Evolutionary conservation across 2,329 filamentous ascomycete species (phyloP).

Genomic region (Talaromyces sp.): DNA sequence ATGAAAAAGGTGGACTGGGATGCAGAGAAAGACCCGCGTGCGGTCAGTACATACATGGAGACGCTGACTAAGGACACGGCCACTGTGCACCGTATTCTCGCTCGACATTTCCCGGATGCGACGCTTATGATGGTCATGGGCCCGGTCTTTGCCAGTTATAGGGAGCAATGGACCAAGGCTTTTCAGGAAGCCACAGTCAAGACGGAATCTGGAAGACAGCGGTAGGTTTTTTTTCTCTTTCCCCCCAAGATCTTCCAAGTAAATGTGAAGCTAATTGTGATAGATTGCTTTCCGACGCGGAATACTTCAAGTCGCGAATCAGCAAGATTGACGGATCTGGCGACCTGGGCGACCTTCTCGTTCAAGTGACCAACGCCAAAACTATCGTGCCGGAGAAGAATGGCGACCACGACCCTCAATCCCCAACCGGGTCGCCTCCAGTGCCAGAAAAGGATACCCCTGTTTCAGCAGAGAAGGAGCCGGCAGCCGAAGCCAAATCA

Average conservation of each 20-base stretch:
- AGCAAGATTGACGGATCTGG: slow-evolving; percentile 75
- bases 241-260: too few relatives aligned
- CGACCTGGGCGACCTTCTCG: slow-evolving; percentile 66
- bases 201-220: slow-evolving; percentile 64
- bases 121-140: slow-evolving; percentile 79
- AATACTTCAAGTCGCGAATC: slow-evolving; percentile 66
- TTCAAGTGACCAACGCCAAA: slow-evolving; percentile 45
- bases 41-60: slow-evolving; percentile 73
- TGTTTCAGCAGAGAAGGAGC: slow-evolving; percentile 2
- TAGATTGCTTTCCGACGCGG: slow-evolving; percentile 73
- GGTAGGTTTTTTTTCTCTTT: slow-evolving; percentile 49
- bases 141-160: slow-evolving; percentile 78
- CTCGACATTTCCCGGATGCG: slow-evolving; percentile 72
- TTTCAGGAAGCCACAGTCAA: slow-evolving; percentile 62
- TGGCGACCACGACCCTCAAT: not conserved
- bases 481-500: not conserved
- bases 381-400: slow-evolving; percentile 18
- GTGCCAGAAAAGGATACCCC: slow-evolving; percentile 6
- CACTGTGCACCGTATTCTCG: slow-evolving; percentile 76
- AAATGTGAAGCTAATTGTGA: not conserved
- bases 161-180: slow-evolving; percentile 69
- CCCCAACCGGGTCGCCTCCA: slow-evolving; percentile 1
- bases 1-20: slow-evolving; percentile 77
- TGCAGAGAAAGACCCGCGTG: slow-evolving; percentile 38
- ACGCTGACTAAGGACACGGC: slow-evolving; percentile 80